These are phyloP conservation scores for Phytophthora pinifolia DNA, from an alignment of 352 stramenopile genomes.

Conservation along the genomic window DNA sequence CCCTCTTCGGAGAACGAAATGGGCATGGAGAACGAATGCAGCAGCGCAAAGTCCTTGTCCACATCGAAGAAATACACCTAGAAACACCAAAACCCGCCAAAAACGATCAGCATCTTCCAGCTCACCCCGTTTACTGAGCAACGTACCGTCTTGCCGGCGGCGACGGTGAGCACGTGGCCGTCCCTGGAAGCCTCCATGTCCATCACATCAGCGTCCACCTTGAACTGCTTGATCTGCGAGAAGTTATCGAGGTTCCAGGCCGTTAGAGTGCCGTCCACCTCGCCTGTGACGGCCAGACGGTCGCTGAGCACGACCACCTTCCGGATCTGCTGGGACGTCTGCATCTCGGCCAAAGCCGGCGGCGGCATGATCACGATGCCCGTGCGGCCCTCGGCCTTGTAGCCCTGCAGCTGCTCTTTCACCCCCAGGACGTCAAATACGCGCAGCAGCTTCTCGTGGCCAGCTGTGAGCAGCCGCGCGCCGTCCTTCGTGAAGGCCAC, in stretches of 20 bases:
- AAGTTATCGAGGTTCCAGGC: constrained; percentile 70
- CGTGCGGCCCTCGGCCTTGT: constrained; percentile 58
- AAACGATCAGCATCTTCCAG: not conserved
- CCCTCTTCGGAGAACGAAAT: constrained; percentile 93
- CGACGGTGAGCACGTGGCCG: constrained; percentile 86
- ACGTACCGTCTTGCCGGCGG: constrained; percentile 85
- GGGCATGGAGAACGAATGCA: constrained; percentile 80
- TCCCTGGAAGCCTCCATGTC: constrained; percentile 80
- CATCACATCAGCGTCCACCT: constrained; percentile 78
- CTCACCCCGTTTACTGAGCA: not conserved
- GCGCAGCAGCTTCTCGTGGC: constrained; percentile 94
- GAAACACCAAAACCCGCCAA: not conserved
- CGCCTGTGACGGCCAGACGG: constrained; percentile 56
- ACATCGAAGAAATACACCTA: constrained; percentile 95
- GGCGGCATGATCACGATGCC: constrained; percentile 60
- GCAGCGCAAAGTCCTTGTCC: constrained; percentile 49
- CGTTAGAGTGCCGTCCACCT: constrained; percentile 70
- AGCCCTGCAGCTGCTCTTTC: constrained; percentile 62
- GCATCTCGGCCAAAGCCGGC: constrained; percentile 49
- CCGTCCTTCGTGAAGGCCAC: constrained; percentile 92
- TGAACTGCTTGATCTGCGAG: constrained; percentile 47
- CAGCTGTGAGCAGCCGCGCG: constrained; percentile 87
- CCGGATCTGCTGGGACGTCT: constrained; percentile 68
- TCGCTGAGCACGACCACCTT: constrained; percentile 74
- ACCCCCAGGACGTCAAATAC: constrained; percentile 86